Base-by-base conservation (phyloP, 805 yeast genomes). In the Lachancea waltii region DNA sequence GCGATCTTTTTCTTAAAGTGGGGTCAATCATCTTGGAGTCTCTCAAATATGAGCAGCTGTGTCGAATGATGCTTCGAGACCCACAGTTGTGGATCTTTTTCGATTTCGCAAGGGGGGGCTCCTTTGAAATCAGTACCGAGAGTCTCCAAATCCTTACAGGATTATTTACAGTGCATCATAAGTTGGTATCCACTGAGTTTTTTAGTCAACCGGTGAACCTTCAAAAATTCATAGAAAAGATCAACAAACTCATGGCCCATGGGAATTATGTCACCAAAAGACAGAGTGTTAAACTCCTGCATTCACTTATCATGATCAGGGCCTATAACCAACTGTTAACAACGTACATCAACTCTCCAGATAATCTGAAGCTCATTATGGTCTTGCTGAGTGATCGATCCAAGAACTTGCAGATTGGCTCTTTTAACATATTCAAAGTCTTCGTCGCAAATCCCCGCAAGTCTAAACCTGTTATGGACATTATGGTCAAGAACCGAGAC, bases 371-470 rank as follows among this genome's bases (percentile, higher is more conserved):
- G 59, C 63, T 87, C 39, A 74, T 85, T 19, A 92, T 92, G 98
- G 72, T 81, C 25, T 62, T 87, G 44, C 65, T 92, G 46, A 80
- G 92, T 42, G 97, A 90, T 60, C 84, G 82, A 62, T 85, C 94
- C 46, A 84, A 82, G 54, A 89, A 89, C 59, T 72, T 92, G 42
- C 96, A 89, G 57, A 62, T 77, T 38, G 97, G 92, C 59, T 87
- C 95, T 3, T 92, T 92, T 56, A 89, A 92, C 48, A 81, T 90
- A 26, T 90, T 92, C 67, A 92, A 90, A 63, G 83, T 89, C 27
- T 86, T 92, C 62, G 87, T 87, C n/a, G 97, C 96, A 4, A 92
- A 92, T 60, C 98, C 98, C 4, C 79, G 81, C 46, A 89, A 89
- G 58, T 70, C 86, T 2, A 86, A 81, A 57, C 77, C 81, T 6